Evolutionary conservation across 805 yeast genomes (phyloP).

Genomic region (Candida ponderosae): DNA sequence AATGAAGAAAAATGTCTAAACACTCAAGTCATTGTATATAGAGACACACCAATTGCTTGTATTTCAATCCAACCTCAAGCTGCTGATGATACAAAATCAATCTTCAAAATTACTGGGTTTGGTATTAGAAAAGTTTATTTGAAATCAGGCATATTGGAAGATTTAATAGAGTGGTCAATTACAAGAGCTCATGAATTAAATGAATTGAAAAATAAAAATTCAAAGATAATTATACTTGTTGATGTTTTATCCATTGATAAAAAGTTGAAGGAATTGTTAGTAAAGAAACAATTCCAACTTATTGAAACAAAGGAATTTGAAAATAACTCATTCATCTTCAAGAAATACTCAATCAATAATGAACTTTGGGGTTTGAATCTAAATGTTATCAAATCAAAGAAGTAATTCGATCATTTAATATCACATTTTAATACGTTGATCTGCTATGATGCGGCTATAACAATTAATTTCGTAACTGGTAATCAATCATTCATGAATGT

Average conservation of each 20-base stretch:
- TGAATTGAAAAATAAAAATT: conserved; percentile 17
- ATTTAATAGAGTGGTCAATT: conserved; percentile 56
- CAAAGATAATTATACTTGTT: conserved; percentile 29
- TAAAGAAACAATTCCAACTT: conserved; percentile 34
- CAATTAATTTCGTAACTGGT: too few species aligned
- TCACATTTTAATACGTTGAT: too few species aligned
- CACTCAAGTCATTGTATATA: conserved; percentile 50
- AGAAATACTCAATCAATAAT: conserved; percentile 9
- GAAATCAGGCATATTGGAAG: conserved; percentile 54
- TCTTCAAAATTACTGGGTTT: conserved; percentile 46
- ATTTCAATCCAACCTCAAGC: conserved; percentile 36
- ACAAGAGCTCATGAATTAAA: conserved; percentile 36
- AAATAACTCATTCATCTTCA: conserved; percentile 8
- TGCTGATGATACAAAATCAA: conserved; percentile 32
- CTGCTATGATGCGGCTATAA: too few species aligned
- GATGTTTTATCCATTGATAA: conserved; percentile 49
- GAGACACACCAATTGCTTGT: conserved; percentile 67
- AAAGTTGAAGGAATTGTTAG: conserved; percentile 28
- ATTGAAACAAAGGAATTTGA: conserved; percentile 15
- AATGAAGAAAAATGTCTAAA: conserved; percentile 35
- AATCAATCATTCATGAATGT: too few species aligned
- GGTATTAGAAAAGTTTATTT: conserved; percentile 65
- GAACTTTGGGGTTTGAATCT: conserved; percentile 19
- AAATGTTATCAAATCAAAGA: conserved; percentile 11
- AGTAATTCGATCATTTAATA: too few species aligned